These are phyloP conservation scores for Mrakia blollopis DNA, from an alignment of 768 basidiomycete species.

Conservation along the genomic window DNA sequence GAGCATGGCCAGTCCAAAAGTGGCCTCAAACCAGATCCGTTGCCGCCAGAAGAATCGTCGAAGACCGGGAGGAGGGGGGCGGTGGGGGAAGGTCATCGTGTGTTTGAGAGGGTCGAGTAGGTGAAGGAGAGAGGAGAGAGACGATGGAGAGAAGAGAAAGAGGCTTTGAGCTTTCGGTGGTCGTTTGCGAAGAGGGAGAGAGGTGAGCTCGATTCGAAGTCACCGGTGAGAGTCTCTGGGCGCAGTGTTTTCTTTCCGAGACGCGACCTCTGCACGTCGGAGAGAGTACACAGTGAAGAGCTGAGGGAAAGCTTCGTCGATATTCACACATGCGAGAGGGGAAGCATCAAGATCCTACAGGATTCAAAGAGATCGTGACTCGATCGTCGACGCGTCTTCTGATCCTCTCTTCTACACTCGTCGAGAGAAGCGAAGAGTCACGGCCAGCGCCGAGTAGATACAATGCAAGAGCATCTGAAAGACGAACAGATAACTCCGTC, in stretches of 20 bases:
- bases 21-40: slow-evolving; percentile 57
- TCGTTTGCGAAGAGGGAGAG: background rate
- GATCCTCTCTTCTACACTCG: background rate
- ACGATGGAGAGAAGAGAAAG: background rate
- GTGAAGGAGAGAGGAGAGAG: background rate
- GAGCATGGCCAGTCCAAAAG: slow-evolving; percentile 57
- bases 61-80: slow-evolving; percentile 33
- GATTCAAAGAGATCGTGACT: background rate
- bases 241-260: background rate
- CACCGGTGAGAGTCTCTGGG: background rate
- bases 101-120: background rate
- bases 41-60: slow-evolving; percentile 52
- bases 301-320: background rate
- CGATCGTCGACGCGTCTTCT: background rate
- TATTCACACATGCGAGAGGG: background rate
- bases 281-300: background rate
- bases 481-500: background rate
- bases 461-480: background rate
- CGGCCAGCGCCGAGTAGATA: too few relatives aligned
- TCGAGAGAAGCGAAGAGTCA: too few relatives aligned
- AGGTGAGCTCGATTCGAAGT: background rate
- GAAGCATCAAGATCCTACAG: background rate
- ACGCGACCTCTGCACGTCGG: too few relatives aligned
- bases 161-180: background rate
- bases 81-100: slow-evolving; percentile 31